Conservation (phyloP, 202 grass and related monocot genomes). For the Musa balbisiana region DNA sequence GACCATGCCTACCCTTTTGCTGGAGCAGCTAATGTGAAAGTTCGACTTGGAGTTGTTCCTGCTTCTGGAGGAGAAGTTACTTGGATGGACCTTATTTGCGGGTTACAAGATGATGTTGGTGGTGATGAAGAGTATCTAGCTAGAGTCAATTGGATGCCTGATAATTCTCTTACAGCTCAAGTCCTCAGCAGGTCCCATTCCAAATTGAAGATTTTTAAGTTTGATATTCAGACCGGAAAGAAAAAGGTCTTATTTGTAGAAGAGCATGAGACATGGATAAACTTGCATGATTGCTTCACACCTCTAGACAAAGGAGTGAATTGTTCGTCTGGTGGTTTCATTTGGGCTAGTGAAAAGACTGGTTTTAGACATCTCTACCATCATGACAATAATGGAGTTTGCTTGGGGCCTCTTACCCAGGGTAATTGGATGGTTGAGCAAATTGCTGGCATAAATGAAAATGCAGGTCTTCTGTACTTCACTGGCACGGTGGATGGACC, state of each 20-base stretch:
- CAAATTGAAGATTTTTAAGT: conserved; percentile 86
- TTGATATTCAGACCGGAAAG: conserved; percentile 60
- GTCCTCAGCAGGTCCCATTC: conserved; percentile 78
- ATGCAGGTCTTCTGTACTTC: conserved; percentile 74
- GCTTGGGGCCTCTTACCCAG: conserved; percentile 80
- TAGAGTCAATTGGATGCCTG: conserved; percentile 88
- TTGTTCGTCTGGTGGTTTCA: conserved; percentile 60
- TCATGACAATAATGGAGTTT: conserved; percentile 67
- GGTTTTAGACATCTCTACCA: conserved; percentile 94
- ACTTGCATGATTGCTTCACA: conserved; percentile 90
- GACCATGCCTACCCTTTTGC: conserved; percentile 95
- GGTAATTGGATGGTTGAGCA: conserved; percentile 96
- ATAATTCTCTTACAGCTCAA: conserved; percentile 75
- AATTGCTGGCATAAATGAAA: conserved; percentile 88
- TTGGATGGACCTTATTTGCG: conserved; percentile 96
- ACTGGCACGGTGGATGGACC: conserved; percentile 77
- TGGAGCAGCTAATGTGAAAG: conserved; percentile 83
- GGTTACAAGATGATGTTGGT: conserved; percentile 32
- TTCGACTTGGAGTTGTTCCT: conserved; percentile 74
- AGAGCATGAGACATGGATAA: conserved; percentile 71
- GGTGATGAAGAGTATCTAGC: conserved; percentile 84
- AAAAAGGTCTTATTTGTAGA: conserved; percentile 72
- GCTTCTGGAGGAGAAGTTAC: conserved; percentile 58
- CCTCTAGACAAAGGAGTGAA: conserved; percentile 70
- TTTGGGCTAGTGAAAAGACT: conserved; percentile 97